Evolutionary conservation across 169 alveolate genomes (phyloP).

Genomic region (Plasmodium billcollinsi): DNA sequence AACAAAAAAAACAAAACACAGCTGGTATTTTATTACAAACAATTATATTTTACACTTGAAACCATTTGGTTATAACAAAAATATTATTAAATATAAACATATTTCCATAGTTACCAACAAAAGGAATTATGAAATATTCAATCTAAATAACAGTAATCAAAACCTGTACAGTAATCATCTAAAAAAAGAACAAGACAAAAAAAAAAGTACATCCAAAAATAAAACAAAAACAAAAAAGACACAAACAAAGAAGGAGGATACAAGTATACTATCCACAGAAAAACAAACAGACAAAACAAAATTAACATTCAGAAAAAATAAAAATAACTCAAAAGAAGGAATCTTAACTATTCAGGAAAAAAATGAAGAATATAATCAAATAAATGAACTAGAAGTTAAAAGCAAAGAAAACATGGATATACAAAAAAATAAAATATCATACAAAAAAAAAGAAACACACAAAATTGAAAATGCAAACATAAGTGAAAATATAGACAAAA

Average conservation of each 20-base stretch:
- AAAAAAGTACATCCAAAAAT: not conserved
- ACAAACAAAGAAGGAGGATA: not conserved
- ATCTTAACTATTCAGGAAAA: not conserved
- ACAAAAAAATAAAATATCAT: not conserved
- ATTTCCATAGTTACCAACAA: too few relatives aligned
- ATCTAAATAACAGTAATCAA: too few relatives aligned
- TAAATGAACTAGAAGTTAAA: not conserved
- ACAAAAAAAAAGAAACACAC: constrained; percentile 15
- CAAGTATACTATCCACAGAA: not conserved
- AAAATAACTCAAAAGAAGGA: not conserved
- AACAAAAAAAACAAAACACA: too few relatives aligned
- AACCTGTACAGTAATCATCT: not conserved
- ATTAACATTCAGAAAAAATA: not conserved
- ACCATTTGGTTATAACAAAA: too few relatives aligned
- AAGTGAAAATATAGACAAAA: not conserved
- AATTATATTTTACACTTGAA: too few relatives aligned
- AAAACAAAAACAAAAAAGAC: not conserved
- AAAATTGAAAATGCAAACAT: not conserved
- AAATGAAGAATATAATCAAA: not conserved
- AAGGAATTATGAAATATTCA: too few relatives aligned
- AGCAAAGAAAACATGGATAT: not conserved
- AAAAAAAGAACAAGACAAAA: not conserved
- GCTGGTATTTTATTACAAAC: too few relatives aligned
- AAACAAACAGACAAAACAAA: too few relatives aligned
- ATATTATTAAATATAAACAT: too few relatives aligned